Percentiles rank a stretch among this genome's conserved stretches.
phyloP scores from a whole-genome alignment of 257 asterid genomes.

The Nicotiana sylvestris region DNA sequence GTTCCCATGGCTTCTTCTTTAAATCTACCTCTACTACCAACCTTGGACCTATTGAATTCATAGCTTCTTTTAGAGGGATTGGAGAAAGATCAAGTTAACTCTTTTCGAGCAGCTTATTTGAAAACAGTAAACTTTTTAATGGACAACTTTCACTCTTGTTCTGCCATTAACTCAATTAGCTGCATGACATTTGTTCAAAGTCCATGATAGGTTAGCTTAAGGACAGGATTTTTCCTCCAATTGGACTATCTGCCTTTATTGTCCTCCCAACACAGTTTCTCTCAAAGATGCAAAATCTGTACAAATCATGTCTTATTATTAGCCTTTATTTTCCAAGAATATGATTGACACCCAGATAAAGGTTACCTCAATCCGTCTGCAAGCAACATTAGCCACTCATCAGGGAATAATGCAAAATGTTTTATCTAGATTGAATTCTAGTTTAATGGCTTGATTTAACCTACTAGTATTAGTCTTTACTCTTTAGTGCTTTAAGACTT shows the following conservation, averaged over 20 bases:
- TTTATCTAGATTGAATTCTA: background rate
- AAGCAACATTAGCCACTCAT: background rate
- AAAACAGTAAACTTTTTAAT: background rate
- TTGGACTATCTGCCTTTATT: background rate
- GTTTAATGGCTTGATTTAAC: background rate
- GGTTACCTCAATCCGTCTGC: background rate
- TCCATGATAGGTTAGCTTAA: background rate
- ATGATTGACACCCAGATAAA: background rate
- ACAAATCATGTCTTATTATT: background rate
- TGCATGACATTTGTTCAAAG: background rate
- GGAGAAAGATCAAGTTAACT: background rate
- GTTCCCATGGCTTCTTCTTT: constrained; percentile 69
- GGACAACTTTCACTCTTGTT: background rate
- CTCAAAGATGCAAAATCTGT: background rate
- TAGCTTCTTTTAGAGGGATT: background rate
- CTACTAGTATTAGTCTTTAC: background rate
- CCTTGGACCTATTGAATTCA: constrained; percentile 41
- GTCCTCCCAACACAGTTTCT: background rate
- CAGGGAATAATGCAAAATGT: background rate
- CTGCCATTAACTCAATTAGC: background rate
- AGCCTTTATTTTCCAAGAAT: background rate
- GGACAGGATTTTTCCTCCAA: background rate
- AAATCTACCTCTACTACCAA: constrained; percentile 62
- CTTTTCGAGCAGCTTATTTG: background rate
- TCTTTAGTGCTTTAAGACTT: background rate